A percentile compares a stretch with the other conserved stretches of the same genome.
Evolutionary conservation across 495 filamentous ascomycete species (phyloP).

Genomic region (Amphirosellinia nigrospora): DNA sequence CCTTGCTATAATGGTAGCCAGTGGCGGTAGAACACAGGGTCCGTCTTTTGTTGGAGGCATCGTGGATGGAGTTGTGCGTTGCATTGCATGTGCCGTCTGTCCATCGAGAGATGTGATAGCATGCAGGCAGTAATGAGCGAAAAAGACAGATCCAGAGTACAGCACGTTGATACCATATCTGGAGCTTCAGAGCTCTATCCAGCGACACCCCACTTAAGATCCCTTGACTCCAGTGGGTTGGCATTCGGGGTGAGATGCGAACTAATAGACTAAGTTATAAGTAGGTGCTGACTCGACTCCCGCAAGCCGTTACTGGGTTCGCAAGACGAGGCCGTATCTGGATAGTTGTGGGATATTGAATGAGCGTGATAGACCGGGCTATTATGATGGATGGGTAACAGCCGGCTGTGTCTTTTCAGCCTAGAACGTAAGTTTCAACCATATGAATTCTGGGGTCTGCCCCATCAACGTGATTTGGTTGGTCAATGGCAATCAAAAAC

Average conservation of each 20-base stretch:
- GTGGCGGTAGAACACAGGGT: constrained; percentile 13
- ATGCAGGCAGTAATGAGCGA: constrained; percentile 15
- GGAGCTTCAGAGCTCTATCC: background rate
- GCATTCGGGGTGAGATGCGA: background rate
- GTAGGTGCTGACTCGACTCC: background rate
- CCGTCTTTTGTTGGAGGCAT: constrained; percentile 19
- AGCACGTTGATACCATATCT: background rate
- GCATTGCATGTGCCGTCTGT: constrained; percentile 24
- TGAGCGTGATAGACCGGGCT: background rate
- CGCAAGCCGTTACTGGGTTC: background rate
- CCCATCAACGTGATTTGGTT: constrained; percentile 5
- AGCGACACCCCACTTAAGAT: background rate
- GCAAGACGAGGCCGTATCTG: background rate
- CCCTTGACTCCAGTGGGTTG: background rate
- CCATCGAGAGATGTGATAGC: constrained; percentile 17
- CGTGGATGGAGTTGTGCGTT: constrained; percentile 18
- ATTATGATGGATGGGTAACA: constrained; percentile 17
- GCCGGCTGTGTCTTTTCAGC: constrained; percentile 22
- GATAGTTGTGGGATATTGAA: background rate
- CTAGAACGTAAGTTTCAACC: constrained; percentile 19
- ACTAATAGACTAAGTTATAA: background rate
- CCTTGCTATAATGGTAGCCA: constrained; percentile 17
- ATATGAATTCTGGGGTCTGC: constrained; percentile 18
- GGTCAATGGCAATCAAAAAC: constrained; percentile 23
- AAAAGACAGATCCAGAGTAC: constrained; percentile 15